phyloP scores from a whole-genome alignment of 2,329 filamentous ascomycete species.

The Cladophialophora bantiana region DNA sequence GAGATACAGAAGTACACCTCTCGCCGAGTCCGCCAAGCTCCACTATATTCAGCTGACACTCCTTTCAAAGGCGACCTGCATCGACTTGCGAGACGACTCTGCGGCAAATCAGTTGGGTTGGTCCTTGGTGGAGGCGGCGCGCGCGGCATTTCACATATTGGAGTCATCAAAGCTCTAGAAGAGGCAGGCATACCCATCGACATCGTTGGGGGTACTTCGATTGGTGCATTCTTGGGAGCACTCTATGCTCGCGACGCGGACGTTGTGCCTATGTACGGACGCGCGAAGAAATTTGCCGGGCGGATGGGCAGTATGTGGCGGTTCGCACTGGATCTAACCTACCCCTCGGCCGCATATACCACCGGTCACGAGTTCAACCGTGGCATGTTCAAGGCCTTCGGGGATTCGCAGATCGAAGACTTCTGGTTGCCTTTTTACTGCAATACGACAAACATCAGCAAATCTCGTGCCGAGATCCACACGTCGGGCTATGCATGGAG shows the following conservation, averaged over 20 bases:
- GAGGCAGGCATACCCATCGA: constrained; percentile 97
- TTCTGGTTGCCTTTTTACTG: constrained; percentile 99
- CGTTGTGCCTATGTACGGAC: constrained; percentile 93
- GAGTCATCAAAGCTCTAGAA: constrained; percentile 92
- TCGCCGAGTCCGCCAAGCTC: constrained; percentile 83
- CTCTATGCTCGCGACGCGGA: constrained; percentile 96
- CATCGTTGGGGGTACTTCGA: constrained; percentile 92
- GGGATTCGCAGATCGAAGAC: constrained; percentile 95
- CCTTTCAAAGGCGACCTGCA: constrained; percentile 98
- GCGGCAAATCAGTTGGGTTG: constrained; percentile 91
- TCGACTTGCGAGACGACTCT: constrained; percentile 84
- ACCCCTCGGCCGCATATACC: constrained; percentile 95
- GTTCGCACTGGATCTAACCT: constrained; percentile 95
- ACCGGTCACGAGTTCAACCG: constrained; percentile 99
- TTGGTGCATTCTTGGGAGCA: constrained; percentile 92
- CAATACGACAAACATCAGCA: constrained; percentile 98
- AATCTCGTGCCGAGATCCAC: constrained; percentile 88
- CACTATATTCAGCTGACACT: constrained; percentile 88
- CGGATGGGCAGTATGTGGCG: constrained; percentile 99
- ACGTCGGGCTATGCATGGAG: constrained; percentile 97
- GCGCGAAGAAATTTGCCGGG: constrained; percentile 95
- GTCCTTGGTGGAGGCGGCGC: constrained; percentile 95
- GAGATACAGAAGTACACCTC: constrained; percentile 99
- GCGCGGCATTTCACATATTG: constrained; percentile 88
- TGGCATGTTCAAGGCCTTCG: constrained; percentile 98